Conservation (phyloP, 768 basidiomycete genomes). For the Pisolithus orientalis region DNA sequence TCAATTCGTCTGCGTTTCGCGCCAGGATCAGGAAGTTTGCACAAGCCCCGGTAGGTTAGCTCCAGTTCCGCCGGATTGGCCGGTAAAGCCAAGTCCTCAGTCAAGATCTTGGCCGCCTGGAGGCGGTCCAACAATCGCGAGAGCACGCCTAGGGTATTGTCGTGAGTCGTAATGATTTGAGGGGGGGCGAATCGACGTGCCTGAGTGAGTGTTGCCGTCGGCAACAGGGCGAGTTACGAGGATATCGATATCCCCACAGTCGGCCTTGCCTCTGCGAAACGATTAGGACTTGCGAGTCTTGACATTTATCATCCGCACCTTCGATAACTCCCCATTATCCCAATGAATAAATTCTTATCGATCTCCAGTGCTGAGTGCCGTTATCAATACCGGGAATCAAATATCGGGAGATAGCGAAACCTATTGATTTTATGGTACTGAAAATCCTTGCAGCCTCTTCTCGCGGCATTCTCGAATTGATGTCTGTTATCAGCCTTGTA, state of each 20-base stretch:
- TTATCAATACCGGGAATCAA: background rate
- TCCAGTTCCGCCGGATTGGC: slow-evolving; percentile 65
- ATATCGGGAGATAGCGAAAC: slow-evolving; percentile 31
- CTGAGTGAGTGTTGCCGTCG: slow-evolving; percentile 72
- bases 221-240: slow-evolving; percentile 68
- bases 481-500: slow-evolving; percentile 42
- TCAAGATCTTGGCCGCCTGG: slow-evolving; percentile 55
- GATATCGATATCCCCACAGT: slow-evolving; percentile 91
- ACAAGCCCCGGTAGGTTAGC: slow-evolving; percentile 76
- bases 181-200: slow-evolving; percentile 28
- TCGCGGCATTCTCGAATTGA: slow-evolving; percentile 81
- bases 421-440: slow-evolving; percentile 62
- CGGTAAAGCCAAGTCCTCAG: slow-evolving; percentile 73
- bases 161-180: background rate
- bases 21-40: slow-evolving; percentile 44
- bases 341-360: slow-evolving; percentile 65
- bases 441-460: slow-evolving; percentile 72
- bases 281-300: background rate
- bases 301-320: slow-evolving; percentile 34
- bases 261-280: slow-evolving; percentile 57
- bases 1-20: slow-evolving; percentile 71
- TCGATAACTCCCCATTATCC: slow-evolving; percentile 91
- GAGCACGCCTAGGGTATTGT: slow-evolving; percentile 46
- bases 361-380: slow-evolving; percentile 53
- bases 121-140: slow-evolving; percentile 50